These are phyloP conservation scores for Penstemon davidsonii DNA, from an alignment of 257 asterid genomes.

Conservation along the genomic window DNA sequence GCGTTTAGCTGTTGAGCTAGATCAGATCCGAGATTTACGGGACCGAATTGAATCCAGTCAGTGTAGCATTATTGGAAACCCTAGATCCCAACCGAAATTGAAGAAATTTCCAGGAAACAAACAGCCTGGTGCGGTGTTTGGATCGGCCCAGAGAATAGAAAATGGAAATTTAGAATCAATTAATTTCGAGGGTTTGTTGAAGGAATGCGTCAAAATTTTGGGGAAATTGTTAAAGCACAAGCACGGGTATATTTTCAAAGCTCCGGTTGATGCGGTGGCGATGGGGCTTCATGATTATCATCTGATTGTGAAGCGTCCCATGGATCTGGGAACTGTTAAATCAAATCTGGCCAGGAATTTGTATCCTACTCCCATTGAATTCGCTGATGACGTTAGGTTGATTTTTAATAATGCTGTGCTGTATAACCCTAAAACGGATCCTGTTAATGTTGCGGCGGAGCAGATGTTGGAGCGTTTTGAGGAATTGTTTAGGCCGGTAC, in stretches of 20 bases:
- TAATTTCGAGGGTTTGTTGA: constrained; percentile 52
- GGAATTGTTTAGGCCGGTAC: constrained; percentile 70
- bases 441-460: constrained; percentile 66
- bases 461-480: constrained; percentile 60
- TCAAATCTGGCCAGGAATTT: constrained; percentile 52
- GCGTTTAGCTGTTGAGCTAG: constrained; percentile 66
- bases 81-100: constrained; percentile 52
- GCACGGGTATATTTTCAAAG: constrained; percentile 55
- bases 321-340: constrained; percentile 95
- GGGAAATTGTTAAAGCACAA: constrained; percentile 69
- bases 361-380: constrained; percentile 60
- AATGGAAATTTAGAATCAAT: constrained; percentile 30
- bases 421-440: constrained; percentile 86
- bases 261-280: constrained; percentile 70
- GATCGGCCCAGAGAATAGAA: constrained; percentile 43
- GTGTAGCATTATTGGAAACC: constrained; percentile 42
- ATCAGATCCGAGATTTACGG: constrained; percentile 69
- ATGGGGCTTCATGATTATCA: constrained; percentile 87
- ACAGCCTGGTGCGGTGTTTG: constrained; percentile 42
- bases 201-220: constrained; percentile 69
- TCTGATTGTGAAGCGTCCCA: constrained; percentile 76
- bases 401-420: constrained; percentile 84
- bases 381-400: constrained; percentile 81
- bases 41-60: constrained; percentile 74
- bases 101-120: constrained; percentile 56